phyloP scores from a whole-genome alignment of 1,139 yeast species.

The Protomyces arabidopsidicola region DNA sequence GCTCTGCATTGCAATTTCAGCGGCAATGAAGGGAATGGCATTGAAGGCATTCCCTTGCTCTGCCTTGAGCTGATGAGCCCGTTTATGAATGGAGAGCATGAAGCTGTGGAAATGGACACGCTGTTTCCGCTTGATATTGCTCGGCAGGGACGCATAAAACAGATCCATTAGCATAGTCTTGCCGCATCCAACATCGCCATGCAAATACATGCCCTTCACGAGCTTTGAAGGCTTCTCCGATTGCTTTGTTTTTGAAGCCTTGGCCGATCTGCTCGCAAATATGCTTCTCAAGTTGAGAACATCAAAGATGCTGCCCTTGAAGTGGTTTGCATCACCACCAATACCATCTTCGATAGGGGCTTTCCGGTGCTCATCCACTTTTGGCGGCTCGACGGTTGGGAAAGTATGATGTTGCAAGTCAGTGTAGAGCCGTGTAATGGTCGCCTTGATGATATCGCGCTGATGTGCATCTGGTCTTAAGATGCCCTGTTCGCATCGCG shows the following conservation, averaged over 20 bases:
- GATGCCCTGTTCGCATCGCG: constrained; percentile 9
- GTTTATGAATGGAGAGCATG: constrained; percentile 88
- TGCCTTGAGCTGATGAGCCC: constrained; percentile 69
- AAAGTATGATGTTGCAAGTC: constrained; percentile 14
- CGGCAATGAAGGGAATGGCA: constrained; percentile 77
- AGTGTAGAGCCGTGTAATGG: constrained; percentile 17
- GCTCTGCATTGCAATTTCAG: constrained; percentile 69
- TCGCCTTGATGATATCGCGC: constrained; percentile 4
- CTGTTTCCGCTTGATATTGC: constrained; percentile 50
- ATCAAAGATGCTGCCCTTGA: neutral
- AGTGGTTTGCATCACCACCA: neutral
- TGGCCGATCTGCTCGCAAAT: neutral
- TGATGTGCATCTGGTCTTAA: constrained; percentile 21
- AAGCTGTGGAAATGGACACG: constrained; percentile 93
- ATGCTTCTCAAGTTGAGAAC: neutral
- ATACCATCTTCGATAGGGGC: neutral
- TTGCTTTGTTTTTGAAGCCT: neutral
- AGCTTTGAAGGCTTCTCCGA: neutral
- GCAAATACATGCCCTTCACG: constrained; percentile 69
- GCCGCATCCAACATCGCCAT: constrained; percentile 98
- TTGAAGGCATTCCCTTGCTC: constrained; percentile 66
- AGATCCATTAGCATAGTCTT: constrained; percentile 97
- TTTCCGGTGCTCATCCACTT: constrained; percentile 4
- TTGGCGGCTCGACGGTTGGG: constrained; percentile 11
- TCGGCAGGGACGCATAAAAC: constrained; percentile 73